Percentiles rank a stretch among this genome's conserved stretches.
These are phyloP conservation scores for Solanum infundibuliforme DNA, from an alignment of 257 asterid genomes.

Conservation along the genomic window DNA sequence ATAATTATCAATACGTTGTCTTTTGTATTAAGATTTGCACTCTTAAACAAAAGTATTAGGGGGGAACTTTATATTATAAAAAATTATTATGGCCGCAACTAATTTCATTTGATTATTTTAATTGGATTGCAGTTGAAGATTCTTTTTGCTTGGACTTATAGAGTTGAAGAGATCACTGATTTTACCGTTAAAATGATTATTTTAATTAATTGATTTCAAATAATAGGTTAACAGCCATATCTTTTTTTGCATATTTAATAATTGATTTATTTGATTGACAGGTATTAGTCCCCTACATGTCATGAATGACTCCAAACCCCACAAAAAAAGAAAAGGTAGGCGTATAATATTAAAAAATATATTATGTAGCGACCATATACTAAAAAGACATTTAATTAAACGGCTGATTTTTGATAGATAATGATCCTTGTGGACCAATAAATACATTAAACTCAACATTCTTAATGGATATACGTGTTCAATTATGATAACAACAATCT, in stretches of 20 bases:
- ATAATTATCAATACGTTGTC: not conserved
- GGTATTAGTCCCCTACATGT: conserved; percentile 23
- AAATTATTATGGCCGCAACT: not conserved
- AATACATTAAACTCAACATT: not conserved
- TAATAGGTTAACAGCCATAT: conserved; percentile 40
- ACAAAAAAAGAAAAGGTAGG: conserved; percentile 11
- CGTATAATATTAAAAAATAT: conserved; percentile 12
- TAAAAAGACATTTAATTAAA: conserved; percentile 1
- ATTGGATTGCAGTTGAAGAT: not conserved
- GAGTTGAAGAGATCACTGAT: not conserved
- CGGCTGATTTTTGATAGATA: conserved; percentile 28
- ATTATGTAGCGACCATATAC: not conserved
- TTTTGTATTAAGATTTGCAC: not conserved
- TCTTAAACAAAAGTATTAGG: not conserved
- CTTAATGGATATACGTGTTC: conserved; percentile 18
- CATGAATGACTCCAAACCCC: conserved; percentile 60
- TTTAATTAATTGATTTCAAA: conserved; percentile 4
- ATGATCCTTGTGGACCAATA: conserved; percentile 15
- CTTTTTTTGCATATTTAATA: conserved; percentile 19
- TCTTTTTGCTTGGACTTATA: not conserved
- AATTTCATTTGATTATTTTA: not conserved
- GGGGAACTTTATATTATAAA: not conserved
- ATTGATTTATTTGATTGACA: conserved; percentile 1
- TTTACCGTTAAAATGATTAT: not conserved
- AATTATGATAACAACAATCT: conserved; percentile 7